A percentile compares a stretch with the other conserved stretches of the same genome.
phyloP scores from a whole-genome alignment of 2,329 filamentous ascomycete species.

The Exophiala calicioides region DNA sequence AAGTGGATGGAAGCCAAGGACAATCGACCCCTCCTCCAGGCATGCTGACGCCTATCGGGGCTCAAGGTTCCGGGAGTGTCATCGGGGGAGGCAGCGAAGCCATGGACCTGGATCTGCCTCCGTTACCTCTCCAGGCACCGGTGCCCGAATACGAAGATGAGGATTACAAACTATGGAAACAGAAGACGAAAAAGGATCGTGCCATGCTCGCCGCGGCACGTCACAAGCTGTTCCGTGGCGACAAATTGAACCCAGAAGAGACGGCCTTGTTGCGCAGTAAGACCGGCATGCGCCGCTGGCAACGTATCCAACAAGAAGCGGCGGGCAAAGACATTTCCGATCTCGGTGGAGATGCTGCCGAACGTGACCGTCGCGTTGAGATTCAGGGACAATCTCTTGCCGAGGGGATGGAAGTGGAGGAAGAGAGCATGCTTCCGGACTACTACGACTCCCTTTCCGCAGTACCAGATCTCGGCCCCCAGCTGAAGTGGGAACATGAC shows the following conservation, averaged over 20 bases:
- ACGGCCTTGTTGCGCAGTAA: constrained; percentile 83
- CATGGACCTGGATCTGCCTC: constrained; percentile 87
- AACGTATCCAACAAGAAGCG: constrained; percentile 74
- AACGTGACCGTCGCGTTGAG: constrained; percentile 31
- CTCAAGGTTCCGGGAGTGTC: constrained; percentile 65
- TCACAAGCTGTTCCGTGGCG: constrained; percentile 79
- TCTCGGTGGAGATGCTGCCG: constrained; percentile 43
- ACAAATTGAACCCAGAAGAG: constrained; percentile 82
- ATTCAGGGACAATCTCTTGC: constrained; percentile 73
- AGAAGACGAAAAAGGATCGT: constrained; percentile 95
- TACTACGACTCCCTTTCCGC: constrained; percentile 89
- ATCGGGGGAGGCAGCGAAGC: constrained; percentile 65
- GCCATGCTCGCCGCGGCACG: constrained; percentile 83
- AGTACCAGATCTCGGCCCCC: constrained; percentile 78
- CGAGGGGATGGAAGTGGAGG: constrained; percentile 90
- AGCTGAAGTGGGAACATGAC: constrained; percentile 85
- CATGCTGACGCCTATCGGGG: constrained; percentile 72
- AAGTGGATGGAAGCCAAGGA: constrained; percentile 70
- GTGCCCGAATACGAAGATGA: constrained; percentile 82
- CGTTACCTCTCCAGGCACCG: constrained; percentile 58
- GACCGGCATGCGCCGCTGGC: constrained; percentile 84
- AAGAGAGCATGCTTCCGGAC: constrained; percentile 82
- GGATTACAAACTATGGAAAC: constrained; percentile 98
- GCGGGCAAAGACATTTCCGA: constrained; percentile 48
- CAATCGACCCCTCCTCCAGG: constrained; percentile 75